Conservation (phyloP, 129 eudicot genomes). For the Chrysanthemum seticuspe region DNA sequence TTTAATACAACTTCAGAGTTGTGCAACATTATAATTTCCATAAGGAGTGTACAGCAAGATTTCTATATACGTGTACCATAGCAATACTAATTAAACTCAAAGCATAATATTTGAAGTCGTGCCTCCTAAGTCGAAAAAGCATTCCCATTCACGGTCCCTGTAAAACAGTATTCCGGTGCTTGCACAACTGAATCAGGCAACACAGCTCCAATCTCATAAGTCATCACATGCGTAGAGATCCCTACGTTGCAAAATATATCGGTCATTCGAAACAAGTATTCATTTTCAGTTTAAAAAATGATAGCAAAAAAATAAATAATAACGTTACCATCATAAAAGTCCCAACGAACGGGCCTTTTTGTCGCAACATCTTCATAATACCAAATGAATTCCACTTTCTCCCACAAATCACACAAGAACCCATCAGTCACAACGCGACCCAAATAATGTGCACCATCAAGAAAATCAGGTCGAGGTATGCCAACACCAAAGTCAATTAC, state of each 20-base stretch:
- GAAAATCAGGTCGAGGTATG: constrained; percentile 42
- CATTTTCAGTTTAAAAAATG: too few relatives aligned
- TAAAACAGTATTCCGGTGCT: constrained; percentile 39
- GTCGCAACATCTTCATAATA: constrained; percentile 45
- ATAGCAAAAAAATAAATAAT: neutral
- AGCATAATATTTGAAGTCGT: too few relatives aligned
- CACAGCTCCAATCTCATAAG: constrained; percentile 38
- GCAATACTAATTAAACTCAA: too few relatives aligned
- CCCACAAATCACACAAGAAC: constrained; percentile 41
- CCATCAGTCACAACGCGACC: constrained; percentile 41
- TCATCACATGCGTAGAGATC: constrained; percentile 40
- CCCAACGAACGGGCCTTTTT: constrained; percentile 49
- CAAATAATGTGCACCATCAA: constrained; percentile 34
- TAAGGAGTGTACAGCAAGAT: too few relatives aligned
- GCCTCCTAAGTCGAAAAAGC: neutral
- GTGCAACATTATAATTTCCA: too few relatives aligned
- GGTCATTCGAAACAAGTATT: neutral
- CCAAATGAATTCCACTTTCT: constrained; percentile 41
- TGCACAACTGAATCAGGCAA: constrained; percentile 37
- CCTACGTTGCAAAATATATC: constrained; percentile 15
- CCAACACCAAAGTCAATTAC: constrained; percentile 36
- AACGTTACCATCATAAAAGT: constrained; percentile 30
- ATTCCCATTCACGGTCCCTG: neutral
- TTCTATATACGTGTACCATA: too few relatives aligned
- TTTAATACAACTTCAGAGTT: too few relatives aligned